Base-by-base conservation (phyloP, 2,329 filamentous ascomycete species). In the Xylaria sp. region DNA sequence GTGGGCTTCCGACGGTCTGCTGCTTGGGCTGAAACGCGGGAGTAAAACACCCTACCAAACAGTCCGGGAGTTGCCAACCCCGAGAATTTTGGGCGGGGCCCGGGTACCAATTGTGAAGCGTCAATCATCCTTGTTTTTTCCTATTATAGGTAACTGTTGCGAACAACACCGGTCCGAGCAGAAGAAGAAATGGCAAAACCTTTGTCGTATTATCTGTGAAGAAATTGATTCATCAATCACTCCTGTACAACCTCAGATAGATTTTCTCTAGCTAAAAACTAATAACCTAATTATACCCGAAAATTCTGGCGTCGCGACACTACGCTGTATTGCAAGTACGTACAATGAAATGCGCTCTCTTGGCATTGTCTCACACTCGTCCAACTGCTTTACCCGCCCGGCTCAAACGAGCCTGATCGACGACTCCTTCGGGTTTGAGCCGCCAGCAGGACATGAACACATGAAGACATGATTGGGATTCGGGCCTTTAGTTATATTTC, bases 41-140 rank as follows among this genome's bases (percentile, higher is more conserved):
- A 59, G 53, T 58, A 65, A 70, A 71, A 65, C 67, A 71, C 70
- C 66, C 53, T 67, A 71, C 70, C 67, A 71, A 74, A 74, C 67
- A 72, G 69, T 69, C 69, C 76, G 76, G 76, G 70, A 74, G 62
- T 63, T 74, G 68, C 67, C 72, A 73, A 61, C 68, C 72, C 75
- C 75, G 75, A 67, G 64, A 36, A 63, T 72, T 71, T 5, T 67
- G 68, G 68, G 66, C 33, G 53, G 23, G 58, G 62, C 67, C 44
- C 66, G 68, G 71, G 69, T 59, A 15, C 36, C 33, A 42, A 42
- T 36, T 46, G 69, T 65, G 63, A 65, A 62, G 69, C 38, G 38
- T 71, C 36, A 68, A 67, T 68, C 36, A 68, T 74, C 71, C 72
- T 49, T 66, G 72, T 72, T 73, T 72, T 72, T 73, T 72, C 66